Evolutionary conservation across 768 basidiomycete genomes (phyloP).

Genomic region (Termitomyces sp.): DNA sequence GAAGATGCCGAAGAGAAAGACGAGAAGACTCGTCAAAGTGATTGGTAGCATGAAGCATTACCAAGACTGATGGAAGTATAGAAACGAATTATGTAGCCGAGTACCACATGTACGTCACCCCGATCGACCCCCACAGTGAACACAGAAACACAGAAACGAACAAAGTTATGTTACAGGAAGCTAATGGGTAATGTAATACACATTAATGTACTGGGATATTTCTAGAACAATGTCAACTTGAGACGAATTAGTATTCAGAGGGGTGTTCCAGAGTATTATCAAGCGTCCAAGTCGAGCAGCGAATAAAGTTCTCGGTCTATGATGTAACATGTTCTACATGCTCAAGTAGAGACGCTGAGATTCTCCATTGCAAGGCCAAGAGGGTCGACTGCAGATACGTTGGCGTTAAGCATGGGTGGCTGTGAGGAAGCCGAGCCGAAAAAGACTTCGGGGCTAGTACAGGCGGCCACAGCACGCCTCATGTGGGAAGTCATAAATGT

Average conservation of each 20-base stretch:
- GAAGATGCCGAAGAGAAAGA: conserved; percentile 32
- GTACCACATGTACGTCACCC: neutral
- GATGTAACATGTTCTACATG: neutral
- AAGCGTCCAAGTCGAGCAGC: neutral
- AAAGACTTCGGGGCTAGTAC: conserved; percentile 90
- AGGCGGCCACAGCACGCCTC: conserved; percentile 92
- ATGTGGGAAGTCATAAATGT: conserved; percentile 91
- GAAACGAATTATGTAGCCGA: neutral
- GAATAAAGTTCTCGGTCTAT: neutral
- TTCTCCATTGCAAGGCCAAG: conserved; percentile 62
- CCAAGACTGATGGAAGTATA: conserved; percentile 1
- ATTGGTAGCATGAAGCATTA: conserved; percentile 45
- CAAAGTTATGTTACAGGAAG: neutral
- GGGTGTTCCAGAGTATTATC: neutral
- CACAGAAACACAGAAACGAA: neutral
- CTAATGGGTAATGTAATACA: conserved; percentile 5
- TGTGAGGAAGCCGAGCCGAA: conserved; percentile 51
- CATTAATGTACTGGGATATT: conserved; percentile 1
- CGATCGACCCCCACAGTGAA: neutral
- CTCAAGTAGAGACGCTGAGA: conserved; percentile 23
- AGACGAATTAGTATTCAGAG: neutral
- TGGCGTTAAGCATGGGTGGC: conserved; percentile 27
- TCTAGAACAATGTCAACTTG: conserved; percentile 1
- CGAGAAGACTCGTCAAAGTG: conserved; percentile 42
- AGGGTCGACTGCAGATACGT: conserved; percentile 43